Percentiles rank a stretch among this genome's conserved stretches.
These are phyloP conservation scores for Pseudogymnoascus sp. DNA, from an alignment of 2,329 filamentous ascomycete species.

Conservation along the genomic window DNA sequence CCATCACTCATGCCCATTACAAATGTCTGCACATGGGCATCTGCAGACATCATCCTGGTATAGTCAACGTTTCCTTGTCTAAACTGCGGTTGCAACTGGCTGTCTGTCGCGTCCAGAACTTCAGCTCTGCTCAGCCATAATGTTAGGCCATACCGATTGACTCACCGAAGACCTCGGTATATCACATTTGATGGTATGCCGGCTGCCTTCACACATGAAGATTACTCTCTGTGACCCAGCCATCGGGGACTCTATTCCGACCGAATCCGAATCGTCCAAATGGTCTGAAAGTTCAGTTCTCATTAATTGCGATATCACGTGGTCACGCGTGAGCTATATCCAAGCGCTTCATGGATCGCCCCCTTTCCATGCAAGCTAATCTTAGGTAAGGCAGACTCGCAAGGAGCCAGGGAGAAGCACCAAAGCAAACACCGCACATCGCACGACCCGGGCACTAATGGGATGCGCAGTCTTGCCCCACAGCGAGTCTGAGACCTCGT, in stretches of 20 bases:
- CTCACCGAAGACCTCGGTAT: slow-evolving; percentile 3
- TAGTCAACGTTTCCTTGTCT: slow-evolving; percentile 5
- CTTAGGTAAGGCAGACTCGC: slow-evolving; percentile 8
- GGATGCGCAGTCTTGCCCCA: not conserved
- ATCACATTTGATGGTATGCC: not conserved
- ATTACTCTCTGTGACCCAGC: not conserved
- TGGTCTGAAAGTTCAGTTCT: not conserved
- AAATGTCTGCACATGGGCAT: not conserved
- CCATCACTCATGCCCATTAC: not conserved
- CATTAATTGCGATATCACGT: not conserved
- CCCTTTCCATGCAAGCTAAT: not conserved
- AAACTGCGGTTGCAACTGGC: slow-evolving; percentile 2
- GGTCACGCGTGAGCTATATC: not conserved
- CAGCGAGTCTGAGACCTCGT: not conserved
- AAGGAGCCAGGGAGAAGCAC: not conserved
- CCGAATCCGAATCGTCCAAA: not conserved
- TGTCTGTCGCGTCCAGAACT: not conserved
- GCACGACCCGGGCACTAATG: not conserved
- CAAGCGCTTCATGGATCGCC: not conserved
- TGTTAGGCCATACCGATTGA: not conserved
- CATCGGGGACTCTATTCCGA: not conserved
- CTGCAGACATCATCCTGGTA: not conserved
- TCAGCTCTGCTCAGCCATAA: slow-evolving; percentile 8
- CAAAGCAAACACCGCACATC: not conserved
- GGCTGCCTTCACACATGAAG: not conserved